Conservation (phyloP, 176 grass and related monocot genomes). For the Oropetium thomaeum region DNA sequence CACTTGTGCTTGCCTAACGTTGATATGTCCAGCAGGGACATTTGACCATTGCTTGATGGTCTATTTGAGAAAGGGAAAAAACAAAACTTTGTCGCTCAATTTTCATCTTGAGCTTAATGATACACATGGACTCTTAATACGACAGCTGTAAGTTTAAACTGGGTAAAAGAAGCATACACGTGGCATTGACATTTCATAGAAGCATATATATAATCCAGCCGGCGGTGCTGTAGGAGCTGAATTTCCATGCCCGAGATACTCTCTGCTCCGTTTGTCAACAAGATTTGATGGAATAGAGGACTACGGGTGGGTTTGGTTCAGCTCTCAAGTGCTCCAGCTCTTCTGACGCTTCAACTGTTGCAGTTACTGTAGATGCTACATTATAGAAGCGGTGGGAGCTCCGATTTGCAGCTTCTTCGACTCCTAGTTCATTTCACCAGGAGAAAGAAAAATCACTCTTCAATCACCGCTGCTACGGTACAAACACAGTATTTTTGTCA, state of each 20-base stretch:
- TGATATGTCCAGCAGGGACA: neutral
- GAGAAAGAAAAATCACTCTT: no score
- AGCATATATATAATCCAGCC: neutral
- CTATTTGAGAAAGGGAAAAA: neutral
- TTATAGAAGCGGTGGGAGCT: no score
- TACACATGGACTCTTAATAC: neutral
- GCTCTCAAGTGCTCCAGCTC: no score
- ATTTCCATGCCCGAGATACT: neutral
- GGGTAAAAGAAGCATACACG: neutral
- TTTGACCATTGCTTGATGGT: neutral
- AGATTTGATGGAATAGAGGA: neutral
- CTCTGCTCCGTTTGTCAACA: neutral
- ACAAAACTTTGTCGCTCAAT: neutral
- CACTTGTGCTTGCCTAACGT: neutral
- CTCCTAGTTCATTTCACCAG: no score
- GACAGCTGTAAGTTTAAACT: neutral
- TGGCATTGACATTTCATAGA: neutral
- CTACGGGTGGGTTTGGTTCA: no score
- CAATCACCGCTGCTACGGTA: no score
- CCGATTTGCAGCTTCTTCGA: no score
- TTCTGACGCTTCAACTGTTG: no score
- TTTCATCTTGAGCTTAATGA: neutral
- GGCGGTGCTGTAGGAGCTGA: neutral
- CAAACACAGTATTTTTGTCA: no score
- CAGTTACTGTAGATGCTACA: no score